A percentile compares a stretch with the other conserved stretches of the same genome.
These are phyloP conservation scores for Neurospora sp. DNA, from an alignment of 495 filamentous ascomycete genomes.

Conservation along the genomic window DNA sequence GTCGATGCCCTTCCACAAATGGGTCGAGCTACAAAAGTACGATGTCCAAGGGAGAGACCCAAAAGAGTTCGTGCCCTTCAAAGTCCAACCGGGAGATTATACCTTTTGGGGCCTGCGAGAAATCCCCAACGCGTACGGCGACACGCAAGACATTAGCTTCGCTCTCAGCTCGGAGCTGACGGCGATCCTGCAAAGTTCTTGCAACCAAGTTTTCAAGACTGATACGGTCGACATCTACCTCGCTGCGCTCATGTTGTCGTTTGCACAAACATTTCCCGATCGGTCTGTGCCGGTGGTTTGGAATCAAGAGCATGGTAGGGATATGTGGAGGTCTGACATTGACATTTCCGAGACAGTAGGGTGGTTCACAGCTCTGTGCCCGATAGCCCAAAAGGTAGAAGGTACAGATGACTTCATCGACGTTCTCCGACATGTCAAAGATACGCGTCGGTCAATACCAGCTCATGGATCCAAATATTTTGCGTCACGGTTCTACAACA, in stretches of 20 bases:
- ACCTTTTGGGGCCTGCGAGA: slow-evolving; percentile 39
- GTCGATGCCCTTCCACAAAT: slow-evolving; percentile 53
- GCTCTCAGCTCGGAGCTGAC: slow-evolving; percentile 33
- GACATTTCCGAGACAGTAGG: slow-evolving; percentile 39
- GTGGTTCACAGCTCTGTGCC: slow-evolving; percentile 40
- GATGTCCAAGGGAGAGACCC: slow-evolving; percentile 19
- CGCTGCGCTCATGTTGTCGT: slow-evolving; percentile 39
- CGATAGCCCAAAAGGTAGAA: slow-evolving; percentile 23
- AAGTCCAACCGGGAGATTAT: slow-evolving; percentile 26
- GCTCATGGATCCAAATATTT: slow-evolving; percentile 21
- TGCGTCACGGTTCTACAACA: slow-evolving; percentile 35
- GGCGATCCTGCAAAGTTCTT: slow-evolving; percentile 29
- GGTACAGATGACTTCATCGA: slow-evolving; percentile 29
- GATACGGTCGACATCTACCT: slow-evolving; percentile 41
- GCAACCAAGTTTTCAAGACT: slow-evolving; percentile 34
- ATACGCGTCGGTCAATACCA: slow-evolving; percentile 25
- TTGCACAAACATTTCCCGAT: slow-evolving; percentile 41
- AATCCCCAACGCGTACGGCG: slow-evolving; percentile 34
- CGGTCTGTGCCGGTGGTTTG: slow-evolving; percentile 44
- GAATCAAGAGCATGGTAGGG: slow-evolving; percentile 39
- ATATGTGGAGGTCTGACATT: slow-evolving; percentile 22
- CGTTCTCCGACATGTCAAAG: slow-evolving; percentile 32
- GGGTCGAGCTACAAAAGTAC: slow-evolving; percentile 40
- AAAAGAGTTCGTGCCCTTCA: slow-evolving; percentile 17
- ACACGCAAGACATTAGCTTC: slow-evolving; percentile 30